These are phyloP conservation scores for Neurospora tetraspora DNA, from an alignment of 495 filamentous ascomycete genomes.

Conservation along the genomic window DNA sequence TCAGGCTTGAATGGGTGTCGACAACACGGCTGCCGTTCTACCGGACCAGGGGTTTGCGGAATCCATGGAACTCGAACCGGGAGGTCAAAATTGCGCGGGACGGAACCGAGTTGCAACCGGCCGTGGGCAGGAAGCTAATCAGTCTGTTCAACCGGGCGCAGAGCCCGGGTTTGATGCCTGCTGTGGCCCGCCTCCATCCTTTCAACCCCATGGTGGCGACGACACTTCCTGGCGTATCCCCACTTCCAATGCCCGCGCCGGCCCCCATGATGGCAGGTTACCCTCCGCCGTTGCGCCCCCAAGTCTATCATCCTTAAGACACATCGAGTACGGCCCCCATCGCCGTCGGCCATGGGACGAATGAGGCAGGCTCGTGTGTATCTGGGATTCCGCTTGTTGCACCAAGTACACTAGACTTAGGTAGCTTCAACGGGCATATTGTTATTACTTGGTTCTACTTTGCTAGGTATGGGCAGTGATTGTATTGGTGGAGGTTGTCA, in stretches of 20 bases:
- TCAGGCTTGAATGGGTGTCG: slow-evolving; percentile 86
- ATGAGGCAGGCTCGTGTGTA: not conserved
- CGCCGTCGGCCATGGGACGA: not conserved
- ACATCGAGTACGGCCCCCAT: not conserved
- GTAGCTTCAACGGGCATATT: not conserved
- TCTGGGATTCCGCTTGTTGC: not conserved
- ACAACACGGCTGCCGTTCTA: slow-evolving; percentile 84
- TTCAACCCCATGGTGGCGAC: slow-evolving; percentile 8
- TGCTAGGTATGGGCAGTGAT: not conserved
- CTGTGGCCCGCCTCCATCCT: slow-evolving; percentile 1
- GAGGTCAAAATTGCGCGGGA: slow-evolving; percentile 97
- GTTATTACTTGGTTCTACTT: not conserved
- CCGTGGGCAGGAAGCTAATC: slow-evolving; percentile 64
- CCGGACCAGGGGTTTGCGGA: slow-evolving; percentile 79
- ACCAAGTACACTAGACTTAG: not conserved
- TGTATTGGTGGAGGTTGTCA: not conserved
- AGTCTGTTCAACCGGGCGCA: slow-evolving; percentile 61
- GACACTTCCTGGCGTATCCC: not conserved
- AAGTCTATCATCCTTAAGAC: not conserved
- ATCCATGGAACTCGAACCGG: slow-evolving; percentile 90
- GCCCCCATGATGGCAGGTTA: slow-evolving; percentile 3
- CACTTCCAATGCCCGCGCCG: slow-evolving; percentile 6
- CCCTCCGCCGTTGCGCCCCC: slow-evolving; percentile 1
- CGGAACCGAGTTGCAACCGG: slow-evolving; percentile 86
- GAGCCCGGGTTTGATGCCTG: slow-evolving; percentile 26